A percentile compares a stretch with the other conserved stretches of the same genome.
Conservation (phyloP, 495 filamentous ascomycete species). For the Hypomontagnella submonticulosa region DNA sequence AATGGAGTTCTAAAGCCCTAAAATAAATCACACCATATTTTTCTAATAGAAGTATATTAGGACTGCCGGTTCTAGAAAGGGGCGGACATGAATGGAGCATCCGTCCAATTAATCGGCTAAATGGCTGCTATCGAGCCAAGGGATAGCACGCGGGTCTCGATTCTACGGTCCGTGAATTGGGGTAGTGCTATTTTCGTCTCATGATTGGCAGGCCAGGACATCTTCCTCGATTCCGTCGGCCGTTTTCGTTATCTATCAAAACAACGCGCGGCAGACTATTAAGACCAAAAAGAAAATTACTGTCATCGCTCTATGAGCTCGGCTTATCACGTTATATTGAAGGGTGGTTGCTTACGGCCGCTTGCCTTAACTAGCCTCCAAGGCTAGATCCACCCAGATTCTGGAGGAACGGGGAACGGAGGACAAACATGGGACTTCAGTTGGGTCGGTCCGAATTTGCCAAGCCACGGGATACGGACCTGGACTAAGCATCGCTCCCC, state of each 20-base stretch:
- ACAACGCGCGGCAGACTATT: background rate
- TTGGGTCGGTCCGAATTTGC: slow-evolving; percentile 39
- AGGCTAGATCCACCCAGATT: no score
- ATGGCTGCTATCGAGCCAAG: slow-evolving; percentile 32
- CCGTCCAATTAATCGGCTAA: slow-evolving; percentile 31
- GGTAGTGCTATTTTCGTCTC: slow-evolving; percentile 9
- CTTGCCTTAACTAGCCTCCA: no score
- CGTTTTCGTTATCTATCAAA: background rate
- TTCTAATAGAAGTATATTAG: slow-evolving; percentile 1
- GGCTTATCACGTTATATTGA: no score
- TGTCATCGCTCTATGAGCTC: no score
- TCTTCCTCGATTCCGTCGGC: no score
- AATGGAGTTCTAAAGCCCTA: slow-evolving; percentile 2
- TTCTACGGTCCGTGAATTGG: background rate
- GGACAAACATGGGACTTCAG: background rate
- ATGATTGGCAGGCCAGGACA: background rate
- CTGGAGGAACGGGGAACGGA: slow-evolving; percentile 3
- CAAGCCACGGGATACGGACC: slow-evolving; percentile 26
- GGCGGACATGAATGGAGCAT: background rate
- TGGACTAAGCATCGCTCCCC: slow-evolving; percentile 3
- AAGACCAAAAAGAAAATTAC: no score
- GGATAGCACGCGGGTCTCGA: slow-evolving; percentile 27
- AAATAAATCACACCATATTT: background rate
- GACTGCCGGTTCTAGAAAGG: slow-evolving; percentile 23
- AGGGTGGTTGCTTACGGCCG: no score